Base-by-base conservation (phyloP, 2,329 filamentous ascomycete species). In the Epichloe sibirici region DNA sequence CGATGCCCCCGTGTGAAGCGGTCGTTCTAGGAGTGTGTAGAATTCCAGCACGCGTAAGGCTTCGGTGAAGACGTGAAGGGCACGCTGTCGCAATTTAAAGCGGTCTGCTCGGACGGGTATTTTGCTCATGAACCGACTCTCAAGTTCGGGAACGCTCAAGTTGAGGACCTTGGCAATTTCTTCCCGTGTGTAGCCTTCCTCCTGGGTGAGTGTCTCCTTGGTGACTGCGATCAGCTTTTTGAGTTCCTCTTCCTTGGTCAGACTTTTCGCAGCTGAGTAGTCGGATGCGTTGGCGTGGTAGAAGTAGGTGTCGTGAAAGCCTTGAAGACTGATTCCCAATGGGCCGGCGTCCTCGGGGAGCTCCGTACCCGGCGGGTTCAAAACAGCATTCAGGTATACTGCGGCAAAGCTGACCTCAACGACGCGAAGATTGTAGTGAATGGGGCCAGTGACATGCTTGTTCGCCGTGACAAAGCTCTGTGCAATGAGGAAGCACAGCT, bases 341-440 rank as follows among this genome's bases (percentile, higher is more conserved):
- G 93, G 91, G 3, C 86, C 87, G 4, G 83, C 82, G 66, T 98
- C 93, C 52, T 78, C 71, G 17, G 88, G 83, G 1, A 97, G 80
- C 34, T 72, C 67, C 1, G 79, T 82, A 38, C 73, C 74, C 0
- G 74, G 64, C 11, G 78, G 76, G 65, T 77, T 79, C 53, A 82
- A 69, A 28, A 73, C 71, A 28, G 80, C 78, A 58, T 83, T 75
- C 55, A 85, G 74, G 62, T 79, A 82, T 25, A 78, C 79, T 3
- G 93, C 90, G 3, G 93, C 93, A 35, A 98, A 78, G 51, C 86
- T 93, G 72, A 89, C 94, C 71, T 98, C 93, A 39, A 96, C 93
- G 1, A 98, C 93, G 31, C 93, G 86, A 25, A 98, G 79, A 68
- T 98, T 98, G 75, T 97, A 98, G 75, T 91, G 89, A 57, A 94